Percentiles rank a stretch among this genome's conserved stretches.
phyloP scores from a whole-genome alignment of 257 asterid species.

The Paraleonurus japonicus region DNA sequence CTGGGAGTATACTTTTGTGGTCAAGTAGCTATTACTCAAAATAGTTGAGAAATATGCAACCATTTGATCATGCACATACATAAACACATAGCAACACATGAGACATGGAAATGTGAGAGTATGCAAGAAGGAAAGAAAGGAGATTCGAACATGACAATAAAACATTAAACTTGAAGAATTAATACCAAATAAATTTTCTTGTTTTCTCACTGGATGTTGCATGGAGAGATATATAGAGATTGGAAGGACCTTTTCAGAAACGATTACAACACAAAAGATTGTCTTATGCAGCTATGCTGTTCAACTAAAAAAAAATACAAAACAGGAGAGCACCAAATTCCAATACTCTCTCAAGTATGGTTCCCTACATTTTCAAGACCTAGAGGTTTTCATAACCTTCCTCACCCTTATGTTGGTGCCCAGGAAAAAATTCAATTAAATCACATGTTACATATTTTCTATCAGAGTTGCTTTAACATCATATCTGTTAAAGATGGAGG shows the following conservation, averaged over 20 bases:
- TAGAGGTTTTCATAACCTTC: too few species aligned
- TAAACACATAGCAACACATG: not conserved
- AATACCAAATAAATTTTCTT: not conserved
- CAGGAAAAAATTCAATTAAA: conserved; percentile 10
- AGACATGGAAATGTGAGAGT: conserved; percentile 8
- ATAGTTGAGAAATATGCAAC: conserved; percentile 10
- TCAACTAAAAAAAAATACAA: not conserved
- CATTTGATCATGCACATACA: conserved; percentile 18
- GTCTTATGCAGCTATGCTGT: not conserved
- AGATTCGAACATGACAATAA: conserved; percentile 3
- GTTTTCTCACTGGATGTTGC: not conserved
- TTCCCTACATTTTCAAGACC: too few species aligned
- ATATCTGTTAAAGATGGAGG: not conserved
- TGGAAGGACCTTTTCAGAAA: not conserved
- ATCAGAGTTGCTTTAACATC: not conserved
- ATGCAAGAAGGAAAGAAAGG: conserved; percentile 11
- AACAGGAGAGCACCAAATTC: too few species aligned
- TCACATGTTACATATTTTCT: conserved; percentile 10
- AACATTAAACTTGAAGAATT: not conserved
- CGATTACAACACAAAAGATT: not conserved
- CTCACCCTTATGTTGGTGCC: not conserved
- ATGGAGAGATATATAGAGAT: conserved; percentile 4
- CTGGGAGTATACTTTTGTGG: not conserved
- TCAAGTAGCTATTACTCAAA: not conserved
- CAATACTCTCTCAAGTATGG: too few species aligned